These are phyloP conservation scores for Cladosporium phlei DNA, from an alignment of 2,329 filamentous ascomycete species.

Conservation along the genomic window DNA sequence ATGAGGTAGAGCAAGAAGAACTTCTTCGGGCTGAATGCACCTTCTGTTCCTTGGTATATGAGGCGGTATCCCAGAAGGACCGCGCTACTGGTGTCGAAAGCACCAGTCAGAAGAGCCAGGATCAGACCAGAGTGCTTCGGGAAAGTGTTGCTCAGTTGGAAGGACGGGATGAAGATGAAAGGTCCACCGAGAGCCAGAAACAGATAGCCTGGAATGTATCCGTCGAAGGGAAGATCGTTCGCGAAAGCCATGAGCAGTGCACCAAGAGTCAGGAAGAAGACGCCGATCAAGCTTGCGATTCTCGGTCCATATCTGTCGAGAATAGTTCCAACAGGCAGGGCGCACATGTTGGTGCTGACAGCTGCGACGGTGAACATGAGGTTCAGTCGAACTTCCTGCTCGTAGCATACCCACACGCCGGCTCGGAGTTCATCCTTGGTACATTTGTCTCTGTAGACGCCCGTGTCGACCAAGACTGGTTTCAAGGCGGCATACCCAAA, in stretches of 20 bases:
- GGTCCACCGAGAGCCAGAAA: conserved; percentile 48
- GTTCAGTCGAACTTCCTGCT: conserved; percentile 63
- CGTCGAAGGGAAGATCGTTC: conserved; percentile 61
- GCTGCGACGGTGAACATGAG: conserved; percentile 90
- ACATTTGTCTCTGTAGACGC: conserved; percentile 65
- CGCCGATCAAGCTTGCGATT: conserved; percentile 67
- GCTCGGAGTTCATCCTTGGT: conserved; percentile 47
- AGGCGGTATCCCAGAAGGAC: conserved; percentile 46
- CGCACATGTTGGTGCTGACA: conserved; percentile 81
- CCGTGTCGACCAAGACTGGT: conserved; percentile 68
- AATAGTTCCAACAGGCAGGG: conserved; percentile 78
- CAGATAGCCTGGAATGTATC: conserved; percentile 48
- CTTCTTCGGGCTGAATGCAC: conserved; percentile 41
- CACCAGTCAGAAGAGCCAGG: conserved; percentile 47
- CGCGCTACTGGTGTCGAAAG: conserved; percentile 48
- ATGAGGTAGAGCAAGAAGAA: conserved; percentile 48
- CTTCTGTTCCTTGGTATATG: conserved; percentile 41
- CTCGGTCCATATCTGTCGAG: conserved; percentile 78
- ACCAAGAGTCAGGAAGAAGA: conserved; percentile 64
- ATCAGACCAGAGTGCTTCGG: conserved; percentile 47
- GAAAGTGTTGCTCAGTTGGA: conserved; percentile 49
- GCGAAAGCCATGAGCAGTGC: conserved; percentile 68
- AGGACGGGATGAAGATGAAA: conserved; percentile 49
- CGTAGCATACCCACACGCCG: conserved; percentile 51
- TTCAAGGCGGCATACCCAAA: conserved; percentile 85